Evolutionary conservation across 192 early-diverging fungal genomes (phyloP).

Genomic region (Fimicolochytrium jonesii): DNA sequence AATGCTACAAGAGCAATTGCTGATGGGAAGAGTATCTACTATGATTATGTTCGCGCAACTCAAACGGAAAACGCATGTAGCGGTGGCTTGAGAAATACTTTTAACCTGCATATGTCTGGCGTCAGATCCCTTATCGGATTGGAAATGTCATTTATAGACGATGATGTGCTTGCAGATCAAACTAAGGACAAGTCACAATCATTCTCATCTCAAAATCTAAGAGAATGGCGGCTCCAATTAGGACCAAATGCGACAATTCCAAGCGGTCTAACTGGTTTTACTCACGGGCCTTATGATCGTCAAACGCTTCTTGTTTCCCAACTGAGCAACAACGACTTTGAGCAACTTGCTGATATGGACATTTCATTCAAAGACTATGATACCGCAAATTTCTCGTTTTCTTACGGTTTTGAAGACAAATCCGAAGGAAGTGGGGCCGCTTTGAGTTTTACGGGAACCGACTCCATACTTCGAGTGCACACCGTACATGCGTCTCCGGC

Average conservation of each 20-base stretch:
- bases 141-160: background rate
- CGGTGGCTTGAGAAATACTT: constrained; percentile 8
- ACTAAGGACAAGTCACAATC: constrained; percentile 13
- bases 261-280: background rate
- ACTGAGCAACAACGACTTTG: constrained; percentile 7
- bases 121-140: background rate
- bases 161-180: background rate
- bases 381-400: background rate
- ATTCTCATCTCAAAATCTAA: constrained; percentile 6
- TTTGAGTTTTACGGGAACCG: constrained; percentile 8
- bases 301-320: constrained; percentile 4
- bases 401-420: background rate
- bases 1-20: background rate
- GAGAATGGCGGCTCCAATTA: background rate
- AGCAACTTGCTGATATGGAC: constrained; percentile 2
- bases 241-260: background rate
- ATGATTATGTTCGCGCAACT: constrained; percentile 3
- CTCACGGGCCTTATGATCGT: background rate
- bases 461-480: background rate
- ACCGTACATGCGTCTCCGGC: background rate
- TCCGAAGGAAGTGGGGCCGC: background rate
- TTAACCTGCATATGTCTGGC: constrained; percentile 5
- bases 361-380: constrained; percentile 6
- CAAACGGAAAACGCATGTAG: background rate
- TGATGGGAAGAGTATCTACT: constrained; percentile 6